Conservation (phyloP, 1,139 yeast genomes). For the Debaryomyces coudertii region DNA sequence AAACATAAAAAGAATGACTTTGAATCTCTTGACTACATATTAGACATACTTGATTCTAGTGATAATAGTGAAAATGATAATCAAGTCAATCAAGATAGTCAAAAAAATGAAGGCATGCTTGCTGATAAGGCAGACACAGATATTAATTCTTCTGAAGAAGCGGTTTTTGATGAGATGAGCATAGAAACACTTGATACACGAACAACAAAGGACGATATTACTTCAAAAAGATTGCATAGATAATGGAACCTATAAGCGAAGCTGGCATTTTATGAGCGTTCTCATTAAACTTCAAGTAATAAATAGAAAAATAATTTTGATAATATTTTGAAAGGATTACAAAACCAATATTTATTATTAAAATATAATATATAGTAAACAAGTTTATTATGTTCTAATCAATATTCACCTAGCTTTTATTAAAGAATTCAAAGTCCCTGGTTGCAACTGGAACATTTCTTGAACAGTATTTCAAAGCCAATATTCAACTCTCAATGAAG, state of each 20-base stretch:
- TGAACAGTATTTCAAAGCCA: background rate
- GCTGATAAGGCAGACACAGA: background rate
- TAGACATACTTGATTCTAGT: background rate
- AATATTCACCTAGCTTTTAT: background rate
- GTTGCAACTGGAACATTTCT: background rate
- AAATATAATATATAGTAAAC: background rate
- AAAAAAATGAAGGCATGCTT: background rate
- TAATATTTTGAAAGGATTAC: background rate
- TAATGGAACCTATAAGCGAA: background rate
- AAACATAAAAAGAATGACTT: conserved; percentile 8
- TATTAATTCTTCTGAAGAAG: background rate
- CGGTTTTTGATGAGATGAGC: background rate
- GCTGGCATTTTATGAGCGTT: background rate
- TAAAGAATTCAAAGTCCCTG: background rate
- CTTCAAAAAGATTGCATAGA: background rate
- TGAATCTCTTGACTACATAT: conserved; percentile 8
- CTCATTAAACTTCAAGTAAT: background rate
- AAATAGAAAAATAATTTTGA: background rate
- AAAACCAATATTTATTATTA: background rate
- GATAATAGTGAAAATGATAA: background rate
- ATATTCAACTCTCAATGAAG: background rate
- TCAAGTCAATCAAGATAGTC: background rate
- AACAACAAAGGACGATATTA: conserved; percentile 1
- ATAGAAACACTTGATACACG: background rate
- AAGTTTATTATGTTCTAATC: background rate